Conservation (phyloP, 345 rosid genomes). For the Cardamine occulta region DNA sequence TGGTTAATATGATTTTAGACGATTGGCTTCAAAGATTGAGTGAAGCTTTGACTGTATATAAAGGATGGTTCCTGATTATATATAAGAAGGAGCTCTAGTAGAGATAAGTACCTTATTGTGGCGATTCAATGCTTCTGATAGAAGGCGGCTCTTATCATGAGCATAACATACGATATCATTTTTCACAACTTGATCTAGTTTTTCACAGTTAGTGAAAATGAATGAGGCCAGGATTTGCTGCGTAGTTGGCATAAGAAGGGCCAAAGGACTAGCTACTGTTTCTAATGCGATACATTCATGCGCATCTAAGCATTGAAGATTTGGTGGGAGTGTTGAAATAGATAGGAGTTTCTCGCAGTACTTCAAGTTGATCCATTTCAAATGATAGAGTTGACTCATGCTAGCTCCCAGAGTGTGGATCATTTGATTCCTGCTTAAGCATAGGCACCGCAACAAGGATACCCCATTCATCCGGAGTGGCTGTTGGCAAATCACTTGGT, state of each 20-base stretch:
- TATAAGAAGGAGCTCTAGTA: neutral
- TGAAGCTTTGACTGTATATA: neutral
- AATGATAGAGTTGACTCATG: constrained; percentile 4
- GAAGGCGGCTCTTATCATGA: neutral
- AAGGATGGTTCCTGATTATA: neutral
- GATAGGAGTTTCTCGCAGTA: neutral
- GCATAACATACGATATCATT: neutral
- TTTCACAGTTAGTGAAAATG: constrained; percentile 20
- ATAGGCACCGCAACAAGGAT: neutral
- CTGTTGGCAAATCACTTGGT: neutral
- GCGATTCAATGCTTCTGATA: constrained; percentile 1
- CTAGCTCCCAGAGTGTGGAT: neutral
- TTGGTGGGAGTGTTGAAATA: constrained; percentile 1
- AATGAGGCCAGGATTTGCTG: neutral
- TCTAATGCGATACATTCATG: neutral
- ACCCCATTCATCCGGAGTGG: neutral
- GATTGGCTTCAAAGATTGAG: neutral
- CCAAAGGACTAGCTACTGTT: neutral
- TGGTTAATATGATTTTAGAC: neutral
- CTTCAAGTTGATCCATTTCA: constrained; percentile 24
- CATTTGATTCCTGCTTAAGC: neutral
- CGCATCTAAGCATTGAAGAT: constrained; percentile 18
- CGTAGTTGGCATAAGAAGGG: neutral
- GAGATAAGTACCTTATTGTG: constrained; percentile 4
- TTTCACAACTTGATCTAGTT: neutral